Percentiles rank a stretch among this genome's conserved stretches.
These are phyloP conservation scores for Sphagnum tenellum DNA, from an alignment of 225 moss, liverwort and hornwort genomes.

Conservation along the genomic window DNA sequence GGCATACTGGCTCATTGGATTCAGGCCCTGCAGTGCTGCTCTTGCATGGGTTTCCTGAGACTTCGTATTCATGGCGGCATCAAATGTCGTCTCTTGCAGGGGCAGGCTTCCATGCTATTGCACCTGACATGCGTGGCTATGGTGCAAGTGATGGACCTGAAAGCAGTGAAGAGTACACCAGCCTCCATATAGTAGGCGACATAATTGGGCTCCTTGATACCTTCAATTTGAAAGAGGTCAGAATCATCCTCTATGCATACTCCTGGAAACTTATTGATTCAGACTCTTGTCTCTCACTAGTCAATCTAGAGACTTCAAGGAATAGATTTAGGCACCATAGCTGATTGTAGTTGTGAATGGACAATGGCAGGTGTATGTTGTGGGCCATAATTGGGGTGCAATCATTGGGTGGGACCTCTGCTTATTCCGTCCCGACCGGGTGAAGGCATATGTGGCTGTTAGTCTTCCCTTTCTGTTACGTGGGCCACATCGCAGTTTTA, in stretches of 20 bases:
- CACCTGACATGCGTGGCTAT: slow-evolving; percentile 46
- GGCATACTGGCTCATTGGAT: neutral
- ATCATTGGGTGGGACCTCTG: slow-evolving; percentile 10
- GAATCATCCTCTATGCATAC: neutral
- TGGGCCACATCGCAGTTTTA: neutral
- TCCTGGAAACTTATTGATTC: neutral
- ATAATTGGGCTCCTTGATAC: slow-evolving; percentile 34
- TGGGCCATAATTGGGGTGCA: slow-evolving; percentile 23
- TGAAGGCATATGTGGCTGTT: slow-evolving; percentile 16
- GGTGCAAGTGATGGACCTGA: slow-evolving; percentile 32
- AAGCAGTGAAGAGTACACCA: slow-evolving; percentile 31
- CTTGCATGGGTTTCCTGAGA: slow-evolving; percentile 51
- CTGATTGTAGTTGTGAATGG: neutral
- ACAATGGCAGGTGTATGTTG: slow-evolving; percentile 10
- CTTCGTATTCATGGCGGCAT: slow-evolving; percentile 45
- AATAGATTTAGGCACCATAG: neutral
- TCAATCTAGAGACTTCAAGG: no score
- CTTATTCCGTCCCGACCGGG: slow-evolving; percentile 19
- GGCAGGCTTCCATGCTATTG: slow-evolving; percentile 48
- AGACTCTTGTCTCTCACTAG: neutral
- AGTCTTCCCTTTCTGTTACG: slow-evolving; percentile 9
- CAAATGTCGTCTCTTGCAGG: slow-evolving; percentile 35
- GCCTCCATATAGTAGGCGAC: slow-evolving; percentile 39
- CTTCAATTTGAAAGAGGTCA: slow-evolving; percentile 24
- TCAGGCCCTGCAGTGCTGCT: slow-evolving; percentile 44